phyloP scores from a whole-genome alignment of 1,284 basidiomycete genomes.

The Athelia sp. region DNA sequence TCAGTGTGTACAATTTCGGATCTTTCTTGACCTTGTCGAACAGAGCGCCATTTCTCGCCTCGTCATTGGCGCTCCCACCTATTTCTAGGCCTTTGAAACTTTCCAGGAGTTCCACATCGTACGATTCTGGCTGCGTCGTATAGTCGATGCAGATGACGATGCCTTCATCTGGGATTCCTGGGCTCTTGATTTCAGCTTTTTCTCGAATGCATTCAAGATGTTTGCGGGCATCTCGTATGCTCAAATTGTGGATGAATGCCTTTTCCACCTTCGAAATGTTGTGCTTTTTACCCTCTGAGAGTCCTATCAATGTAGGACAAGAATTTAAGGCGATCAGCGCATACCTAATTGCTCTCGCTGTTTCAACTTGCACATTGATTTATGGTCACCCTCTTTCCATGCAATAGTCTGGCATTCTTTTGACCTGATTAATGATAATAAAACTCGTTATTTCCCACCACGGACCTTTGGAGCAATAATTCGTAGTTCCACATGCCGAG shows the following conservation, averaged over 20 bases:
- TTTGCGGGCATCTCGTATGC: slow-evolving; percentile 25
- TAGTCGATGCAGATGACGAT: slow-evolving; percentile 31
- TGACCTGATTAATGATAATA: neutral
- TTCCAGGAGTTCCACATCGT: slow-evolving; percentile 19
- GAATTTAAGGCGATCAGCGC: neutral
- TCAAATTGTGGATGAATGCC: slow-evolving; percentile 29
- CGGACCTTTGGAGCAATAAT: slow-evolving; percentile 29
- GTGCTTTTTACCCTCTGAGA: slow-evolving; percentile 27
- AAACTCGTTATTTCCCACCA: neutral
- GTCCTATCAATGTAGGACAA: neutral
- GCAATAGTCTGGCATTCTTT: slow-evolving; percentile 27
- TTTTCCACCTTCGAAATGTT: slow-evolving; percentile 27
- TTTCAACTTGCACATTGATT: slow-evolving; percentile 32
- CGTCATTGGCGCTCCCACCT: slow-evolving; percentile 19
- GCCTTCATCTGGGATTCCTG: slow-evolving; percentile 14
- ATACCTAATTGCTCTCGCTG: slow-evolving; percentile 29
- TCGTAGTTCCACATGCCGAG: slow-evolving; percentile 26
- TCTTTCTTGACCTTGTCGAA: slow-evolving; percentile 28
- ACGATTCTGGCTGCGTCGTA: slow-evolving; percentile 20
- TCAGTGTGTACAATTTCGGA: slow-evolving; percentile 25
- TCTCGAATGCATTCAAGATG: slow-evolving; percentile 20
- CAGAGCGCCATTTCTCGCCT: slow-evolving; percentile 28
- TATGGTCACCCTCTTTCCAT: slow-evolving; percentile 34
- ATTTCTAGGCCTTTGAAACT: slow-evolving; percentile 17
- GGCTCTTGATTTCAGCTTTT: slow-evolving; percentile 21